These are phyloP conservation scores for Aspergillus hiratsukae DNA, from an alignment of 2,329 filamentous ascomycete genomes.

Conservation along the genomic window DNA sequence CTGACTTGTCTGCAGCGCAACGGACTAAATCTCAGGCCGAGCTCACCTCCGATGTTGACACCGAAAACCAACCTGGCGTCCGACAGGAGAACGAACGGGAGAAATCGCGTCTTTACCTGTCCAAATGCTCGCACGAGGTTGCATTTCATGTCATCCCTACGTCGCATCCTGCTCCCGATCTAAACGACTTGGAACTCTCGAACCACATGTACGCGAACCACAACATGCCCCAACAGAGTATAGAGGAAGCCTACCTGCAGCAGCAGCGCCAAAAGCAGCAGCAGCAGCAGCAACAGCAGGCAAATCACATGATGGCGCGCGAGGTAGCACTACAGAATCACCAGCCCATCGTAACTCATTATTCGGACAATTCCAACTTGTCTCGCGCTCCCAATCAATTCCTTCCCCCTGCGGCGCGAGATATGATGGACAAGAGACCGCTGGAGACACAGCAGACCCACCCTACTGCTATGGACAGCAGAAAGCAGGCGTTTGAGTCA, in stretches of 20 bases:
- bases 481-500: slow-evolving; percentile 42
- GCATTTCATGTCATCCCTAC: slow-evolving; percentile 65
- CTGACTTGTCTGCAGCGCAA: slow-evolving; percentile 31
- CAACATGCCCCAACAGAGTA: slow-evolving; percentile 50
- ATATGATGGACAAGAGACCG: slow-evolving; percentile 38
- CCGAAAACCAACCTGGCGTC: slow-evolving; percentile 43
- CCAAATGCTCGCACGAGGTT: slow-evolving; percentile 64
- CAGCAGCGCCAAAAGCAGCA: slow-evolving; percentile 53
- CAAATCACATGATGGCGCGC: slow-evolving; percentile 43
- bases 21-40: slow-evolving; percentile 46
- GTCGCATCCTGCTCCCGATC: slow-evolving; percentile 55
- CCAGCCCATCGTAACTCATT: slow-evolving; percentile 53
- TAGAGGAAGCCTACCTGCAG: slow-evolving; percentile 58
- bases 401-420: slow-evolving; percentile 35
- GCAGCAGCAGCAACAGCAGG: slow-evolving; percentile 37
- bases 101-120: slow-evolving; percentile 59
- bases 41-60: slow-evolving; percentile 45
- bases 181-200: slow-evolving; percentile 40
- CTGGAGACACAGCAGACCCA: slow-evolving; percentile 45
- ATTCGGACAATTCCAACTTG: slow-evolving; percentile 37
- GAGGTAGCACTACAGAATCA: slow-evolving; percentile 56
- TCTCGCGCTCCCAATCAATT: slow-evolving; percentile 40
- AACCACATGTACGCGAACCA: slow-evolving; percentile 44
- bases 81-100: slow-evolving; percentile 58
- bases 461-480: slow-evolving; percentile 51